These are phyloP conservation scores for Diaporthe helianthi DNA, from an alignment of 2,329 filamentous ascomycete genomes.

Conservation along the genomic window DNA sequence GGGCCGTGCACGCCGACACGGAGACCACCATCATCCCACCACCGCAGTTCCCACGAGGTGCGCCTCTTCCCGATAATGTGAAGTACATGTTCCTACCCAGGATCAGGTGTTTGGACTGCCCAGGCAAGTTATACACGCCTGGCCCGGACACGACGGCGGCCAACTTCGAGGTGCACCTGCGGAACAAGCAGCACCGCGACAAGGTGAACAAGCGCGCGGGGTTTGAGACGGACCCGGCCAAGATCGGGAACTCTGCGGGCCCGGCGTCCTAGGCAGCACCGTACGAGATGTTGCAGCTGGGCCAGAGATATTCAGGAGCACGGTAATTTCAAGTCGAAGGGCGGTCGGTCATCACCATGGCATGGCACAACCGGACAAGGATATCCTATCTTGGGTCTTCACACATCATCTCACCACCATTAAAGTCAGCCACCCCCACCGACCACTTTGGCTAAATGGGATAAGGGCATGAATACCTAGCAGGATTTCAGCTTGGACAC, in stretches of 20 bases:
- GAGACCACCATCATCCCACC: constrained; percentile 66
- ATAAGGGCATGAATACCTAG: too few relatives aligned
- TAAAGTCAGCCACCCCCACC: too few relatives aligned
- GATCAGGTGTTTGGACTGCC: constrained; percentile 91
- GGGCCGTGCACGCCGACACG: constrained; percentile 76
- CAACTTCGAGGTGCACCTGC: constrained; percentile 93
- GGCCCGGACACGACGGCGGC: constrained; percentile 83
- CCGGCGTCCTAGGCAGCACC: background rate
- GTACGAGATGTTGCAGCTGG: too few relatives aligned
- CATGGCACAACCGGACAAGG: too few relatives aligned
- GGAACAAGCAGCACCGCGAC: constrained; percentile 81
- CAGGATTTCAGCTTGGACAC: too few relatives aligned
- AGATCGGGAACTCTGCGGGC: background rate
- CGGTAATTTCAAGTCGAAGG: background rate
- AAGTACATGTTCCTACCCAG: constrained; percentile 86
- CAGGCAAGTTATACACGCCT: constrained; percentile 91
- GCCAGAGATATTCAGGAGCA: background rate
- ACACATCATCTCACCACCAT: too few relatives aligned
- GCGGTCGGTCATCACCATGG: background rate
- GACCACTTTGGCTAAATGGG: too few relatives aligned
- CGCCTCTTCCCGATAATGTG: constrained; percentile 66
- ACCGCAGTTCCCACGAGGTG: constrained; percentile 49
- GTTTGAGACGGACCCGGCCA: constrained; percentile 37
- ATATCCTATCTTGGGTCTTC: too few relatives aligned
- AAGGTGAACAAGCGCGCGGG: constrained; percentile 64